These are phyloP conservation scores for Serendipita sp. DNA, from an alignment of 768 basidiomycete species.

Conservation along the genomic window DNA sequence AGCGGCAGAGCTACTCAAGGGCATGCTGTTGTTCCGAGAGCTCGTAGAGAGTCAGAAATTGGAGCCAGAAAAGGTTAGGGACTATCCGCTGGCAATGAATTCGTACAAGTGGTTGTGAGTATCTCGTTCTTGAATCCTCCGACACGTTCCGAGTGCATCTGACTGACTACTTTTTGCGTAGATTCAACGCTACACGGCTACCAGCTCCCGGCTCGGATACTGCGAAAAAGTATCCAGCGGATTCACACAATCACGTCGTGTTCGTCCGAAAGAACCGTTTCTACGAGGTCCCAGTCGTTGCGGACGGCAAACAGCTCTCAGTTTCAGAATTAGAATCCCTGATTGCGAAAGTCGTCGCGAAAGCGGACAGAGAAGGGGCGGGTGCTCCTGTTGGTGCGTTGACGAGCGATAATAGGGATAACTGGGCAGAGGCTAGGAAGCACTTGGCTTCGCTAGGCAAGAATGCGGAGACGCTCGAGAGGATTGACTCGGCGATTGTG, in stretches of 20 bases:
- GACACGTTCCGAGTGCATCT: not conserved
- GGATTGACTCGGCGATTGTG: conserved; percentile 83
- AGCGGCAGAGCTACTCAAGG: conserved; percentile 73
- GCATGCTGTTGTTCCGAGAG: conserved; percentile 69
- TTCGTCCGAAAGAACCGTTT: conserved; percentile 86
- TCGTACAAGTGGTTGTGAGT: conserved; percentile 89
- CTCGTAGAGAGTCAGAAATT: conserved; percentile 69
- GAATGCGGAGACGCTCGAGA: conserved; percentile 54
- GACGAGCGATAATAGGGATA: conserved; percentile 77
- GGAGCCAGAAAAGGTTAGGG: conserved; percentile 75
- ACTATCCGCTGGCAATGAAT: conserved; percentile 69
- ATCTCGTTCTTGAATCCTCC: not conserved
- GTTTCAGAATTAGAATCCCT: conserved; percentile 75
- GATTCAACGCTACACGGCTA: conserved; percentile 87
- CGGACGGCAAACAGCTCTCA: conserved; percentile 54
- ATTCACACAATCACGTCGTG: conserved; percentile 69
- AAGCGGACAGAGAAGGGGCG: conserved; percentile 35
- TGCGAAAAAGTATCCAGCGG: conserved; percentile 63
- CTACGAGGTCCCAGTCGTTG: conserved; percentile 61
- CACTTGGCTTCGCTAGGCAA: conserved; percentile 31
- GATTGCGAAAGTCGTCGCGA: conserved; percentile 49
- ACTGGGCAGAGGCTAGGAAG: conserved; percentile 62
- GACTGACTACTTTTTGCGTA: conserved; percentile 16
- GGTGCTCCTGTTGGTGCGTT: conserved; percentile 57
- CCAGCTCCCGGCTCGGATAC: conserved; percentile 73